Base-by-base conservation (phyloP, 768 basidiomycete genomes). In the Suillus decipiens region DNA sequence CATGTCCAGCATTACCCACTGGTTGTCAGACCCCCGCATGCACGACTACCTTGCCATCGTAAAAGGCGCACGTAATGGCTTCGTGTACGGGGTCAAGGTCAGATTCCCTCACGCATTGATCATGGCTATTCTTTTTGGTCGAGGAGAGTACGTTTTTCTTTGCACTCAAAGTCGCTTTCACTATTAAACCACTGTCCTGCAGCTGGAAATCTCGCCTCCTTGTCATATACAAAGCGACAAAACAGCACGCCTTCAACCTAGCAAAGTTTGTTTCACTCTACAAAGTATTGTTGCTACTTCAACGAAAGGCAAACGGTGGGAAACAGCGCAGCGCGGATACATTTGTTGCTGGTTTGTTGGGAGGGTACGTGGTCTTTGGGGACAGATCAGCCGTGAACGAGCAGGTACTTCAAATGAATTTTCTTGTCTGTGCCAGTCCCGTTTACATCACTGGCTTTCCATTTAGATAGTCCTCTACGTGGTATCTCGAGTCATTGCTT, bases 91-190 rank as follows among this genome's bases (percentile, higher is more conserved):
- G 42, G 90, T 89, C 68, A 94, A 95, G 78, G 90, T 96, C 66
- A 81, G 95, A 48, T 96, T 96, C 70, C 96, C 96, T 43, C 96
- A 99, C 83, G 96, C 96, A 1, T 80, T 99, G 34, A 89, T 99
- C 57, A 98, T 98, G 96, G 91, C 95, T 28, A 85, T 97, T 64
- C 80, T 99, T 47, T 99, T 98, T 71, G 94, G 95, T 37, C 85
- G 89, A 55, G 95, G 95, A 79, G 86, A 92, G 94, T 97, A 69
- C 75, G 93, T 86, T 5, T 64, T 45, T 48, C 59, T 53, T 17
- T 60, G 67, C 59, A 61, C 14, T 24, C 48, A 12, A 56, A 33
- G 11, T 54, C 22, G 37, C 57, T 66, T 61, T 60, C 63, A 34
- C 61, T 68, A 24, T 67, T 34, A 12, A 15, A 33, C 59, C 28